phyloP scores from a whole-genome alignment of 2,329 filamentous ascomycete species.

The Fusarium sulawesiense region DNA sequence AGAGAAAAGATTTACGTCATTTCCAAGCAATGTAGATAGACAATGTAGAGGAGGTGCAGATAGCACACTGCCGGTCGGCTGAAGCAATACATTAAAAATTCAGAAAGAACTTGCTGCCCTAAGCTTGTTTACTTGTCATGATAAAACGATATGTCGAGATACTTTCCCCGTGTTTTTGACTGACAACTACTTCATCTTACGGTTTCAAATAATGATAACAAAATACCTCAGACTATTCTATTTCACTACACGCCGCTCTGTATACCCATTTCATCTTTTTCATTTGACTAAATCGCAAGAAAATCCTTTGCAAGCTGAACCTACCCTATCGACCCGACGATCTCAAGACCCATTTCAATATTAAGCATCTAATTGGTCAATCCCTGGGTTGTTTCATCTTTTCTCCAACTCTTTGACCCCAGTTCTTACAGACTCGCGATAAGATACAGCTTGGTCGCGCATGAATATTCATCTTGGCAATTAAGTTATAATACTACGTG shows the following conservation, averaged over 20 bases:
- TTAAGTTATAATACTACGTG: not conserved
- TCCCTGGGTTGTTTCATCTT: not conserved
- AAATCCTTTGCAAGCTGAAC: not conserved
- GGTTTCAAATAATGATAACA: no score
- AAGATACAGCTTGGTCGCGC: not conserved
- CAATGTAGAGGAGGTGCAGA: not conserved
- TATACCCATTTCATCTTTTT: accelerated
- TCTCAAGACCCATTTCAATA: not conserved
- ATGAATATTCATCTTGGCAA: not conserved
- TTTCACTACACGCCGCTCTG: not conserved
- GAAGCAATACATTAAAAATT: no score
- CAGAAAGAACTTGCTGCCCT: no score
- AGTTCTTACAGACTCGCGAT: not conserved
- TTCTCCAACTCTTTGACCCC: not conserved
- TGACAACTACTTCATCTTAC: no score
- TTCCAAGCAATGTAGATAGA: no score
- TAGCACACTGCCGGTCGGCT: no score
- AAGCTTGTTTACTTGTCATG: no score
- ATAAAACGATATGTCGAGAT: no score
- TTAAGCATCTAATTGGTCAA: not conserved
- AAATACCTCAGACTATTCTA: no score
- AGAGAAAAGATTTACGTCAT: not conserved
- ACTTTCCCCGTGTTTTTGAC: no score
- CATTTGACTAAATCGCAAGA: not conserved
- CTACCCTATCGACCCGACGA: not conserved